Evolutionary conservation across 2,329 filamentous ascomycete genomes (phyloP), one percentile per base, ranked within the genome.

Genomic region (Knufia fluminis): DNA sequence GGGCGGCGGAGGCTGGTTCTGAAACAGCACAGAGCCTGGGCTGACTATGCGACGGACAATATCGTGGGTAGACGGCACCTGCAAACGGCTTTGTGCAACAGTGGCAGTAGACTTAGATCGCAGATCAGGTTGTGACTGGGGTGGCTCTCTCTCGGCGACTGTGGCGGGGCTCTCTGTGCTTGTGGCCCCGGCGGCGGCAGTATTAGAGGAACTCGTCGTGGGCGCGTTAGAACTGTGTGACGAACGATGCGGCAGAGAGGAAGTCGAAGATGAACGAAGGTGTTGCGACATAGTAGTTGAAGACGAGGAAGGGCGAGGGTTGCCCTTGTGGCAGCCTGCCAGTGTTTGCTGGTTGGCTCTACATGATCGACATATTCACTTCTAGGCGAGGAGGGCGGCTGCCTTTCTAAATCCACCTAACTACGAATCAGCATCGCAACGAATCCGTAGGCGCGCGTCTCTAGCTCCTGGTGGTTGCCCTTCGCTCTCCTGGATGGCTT

Each of bases 41-140:
- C 56, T 59, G 35, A 59, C 56, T 48, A 60, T 55, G 26, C 56
- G 54, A 8, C 57, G 53, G 22, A 56, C 57, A 39, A 59, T 50
- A 43, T 57, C 45, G 45, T 48, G 33, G 3, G 51, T 33, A 52
- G 17, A 52, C 48, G 16, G 53, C 54, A 16, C 54, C 43, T 33
- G 24, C 35, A 33, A 26, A 19, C n/a, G 49, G 9, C 9, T 43
- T 14, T 12, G 19, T 14, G 22, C 6, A 22, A 6, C 17, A 31
- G 42, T 45, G 14, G 33, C 26, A 38, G 20, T 17, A 38, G 44
- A 23, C 22, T n/a, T 28, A 7, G 33, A n/a, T 48, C 23, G 33
- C 12, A 32, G 22, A 26, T 49, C 47, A 19, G 48, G 24, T 14
- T 33, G 50, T 26, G 47, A 46, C 24, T 47, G 51, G 35, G 45